These are phyloP conservation scores for Aspergillus conjunctus DNA, from an alignment of 495 filamentous ascomycete species.

Conservation along the genomic window DNA sequence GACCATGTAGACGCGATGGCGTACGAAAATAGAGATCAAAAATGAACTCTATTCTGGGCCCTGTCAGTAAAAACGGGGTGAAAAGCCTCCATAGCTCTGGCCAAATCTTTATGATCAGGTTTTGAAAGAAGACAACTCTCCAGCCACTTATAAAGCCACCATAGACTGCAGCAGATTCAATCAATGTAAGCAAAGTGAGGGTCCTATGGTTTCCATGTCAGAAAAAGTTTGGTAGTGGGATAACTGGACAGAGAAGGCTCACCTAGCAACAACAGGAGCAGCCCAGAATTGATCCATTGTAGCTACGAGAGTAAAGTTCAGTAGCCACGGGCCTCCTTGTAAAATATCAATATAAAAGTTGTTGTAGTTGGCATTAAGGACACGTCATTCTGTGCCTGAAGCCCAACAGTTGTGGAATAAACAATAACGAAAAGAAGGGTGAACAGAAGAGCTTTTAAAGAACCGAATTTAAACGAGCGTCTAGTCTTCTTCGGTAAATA, in stretches of 20 bases:
- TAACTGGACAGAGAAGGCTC: slow-evolving; percentile 15
- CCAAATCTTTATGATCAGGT: slow-evolving; percentile 59
- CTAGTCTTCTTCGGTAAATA: slow-evolving; percentile 14
- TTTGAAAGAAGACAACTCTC: slow-evolving; percentile 60
- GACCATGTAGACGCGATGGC: slow-evolving; percentile 27
- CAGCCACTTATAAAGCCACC: slow-evolving; percentile 57
- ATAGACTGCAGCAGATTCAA: slow-evolving; percentile 62
- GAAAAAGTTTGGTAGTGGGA: background rate
- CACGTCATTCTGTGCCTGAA: slow-evolving; percentile 16
- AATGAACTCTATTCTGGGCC: slow-evolving; percentile 62
- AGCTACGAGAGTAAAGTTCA: slow-evolving; percentile 22
- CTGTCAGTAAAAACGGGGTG: slow-evolving; percentile 73
- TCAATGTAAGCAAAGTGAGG: slow-evolving; percentile 66
- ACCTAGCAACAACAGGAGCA: slow-evolving; percentile 72
- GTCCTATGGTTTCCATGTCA: slow-evolving; percentile 52
- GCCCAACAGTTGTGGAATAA: slow-evolving; percentile 6
- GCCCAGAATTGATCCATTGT: slow-evolving; percentile 69
- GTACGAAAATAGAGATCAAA: slow-evolving; percentile 84
- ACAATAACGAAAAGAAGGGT: background rate
- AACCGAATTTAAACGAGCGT: slow-evolving; percentile 9
- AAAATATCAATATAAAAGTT: background rate
- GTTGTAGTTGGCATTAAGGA: slow-evolving; percentile 1
- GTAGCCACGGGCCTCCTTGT: slow-evolving; percentile 19
- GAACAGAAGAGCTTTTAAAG: slow-evolving; percentile 1
- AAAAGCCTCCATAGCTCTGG: slow-evolving; percentile 71